Evolutionary conservation across 2,329 filamentous ascomycete genomes (phyloP), one percentile per base, ranked within the genome.

Genomic region (Xenoacremonium recifei): DNA sequence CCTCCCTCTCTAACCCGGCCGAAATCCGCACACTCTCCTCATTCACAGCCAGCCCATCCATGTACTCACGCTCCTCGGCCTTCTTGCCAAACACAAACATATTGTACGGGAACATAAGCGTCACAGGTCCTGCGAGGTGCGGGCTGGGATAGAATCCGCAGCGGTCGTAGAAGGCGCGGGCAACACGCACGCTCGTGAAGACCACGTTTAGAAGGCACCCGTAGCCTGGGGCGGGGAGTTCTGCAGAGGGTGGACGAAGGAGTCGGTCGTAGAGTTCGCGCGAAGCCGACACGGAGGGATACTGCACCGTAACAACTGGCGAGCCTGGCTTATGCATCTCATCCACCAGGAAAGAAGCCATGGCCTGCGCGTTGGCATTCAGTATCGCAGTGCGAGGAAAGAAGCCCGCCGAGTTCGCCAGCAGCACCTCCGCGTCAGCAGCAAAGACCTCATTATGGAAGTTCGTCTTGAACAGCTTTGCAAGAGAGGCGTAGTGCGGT

Each of bases 171-270:
- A 80, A 81, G 1, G 68, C 67, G 3, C 47, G 55, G 1, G 74
- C 66, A 0, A 61, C 45, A 4, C 63, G 63, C 0, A 70, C 44
- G n/a, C 52, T 63, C 10, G 64, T 59, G 35, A 82, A 74, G 33
- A 79, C 72, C 20, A 81, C 60, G 7, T 62, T 73, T 12, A 82
- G 55, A 2, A 82, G 69, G 49, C 74, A 79, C 3, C 78, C 78
- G 51, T 79, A 77, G 0, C 77, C 77, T 0, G 76, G 74, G 1
- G 55, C 51, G 5, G 62, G 66, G 41, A 79, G 71, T 2, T 77
- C 75, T 0, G 60, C 32, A 0, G 73, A 65, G 6, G 62, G 39
- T 4, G 42, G 60, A 3, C 71, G 64, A 50, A 67, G 54, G 47
- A 68, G 58, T 3, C 59, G 60, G 3, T 68, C 63, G 36, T 60